phyloP scores from a whole-genome alignment of 768 basidiomycete species.

The Tulasnella sp. region DNA sequence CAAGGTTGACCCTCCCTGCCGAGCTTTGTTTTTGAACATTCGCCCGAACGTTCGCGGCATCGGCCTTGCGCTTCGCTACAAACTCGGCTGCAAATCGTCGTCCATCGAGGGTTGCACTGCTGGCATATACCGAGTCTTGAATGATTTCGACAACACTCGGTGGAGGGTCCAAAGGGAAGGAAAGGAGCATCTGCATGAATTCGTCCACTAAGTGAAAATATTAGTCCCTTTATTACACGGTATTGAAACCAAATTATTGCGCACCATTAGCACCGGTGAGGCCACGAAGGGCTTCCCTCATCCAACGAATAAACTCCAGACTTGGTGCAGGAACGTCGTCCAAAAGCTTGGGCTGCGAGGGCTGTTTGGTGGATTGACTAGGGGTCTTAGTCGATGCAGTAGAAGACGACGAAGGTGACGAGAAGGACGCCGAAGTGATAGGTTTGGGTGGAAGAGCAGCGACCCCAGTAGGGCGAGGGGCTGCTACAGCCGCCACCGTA shows the following conservation, averaged over 20 bases:
- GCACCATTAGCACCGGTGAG: slow-evolving; percentile 55
- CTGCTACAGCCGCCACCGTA: slow-evolving; percentile 27
- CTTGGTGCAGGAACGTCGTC: slow-evolving; percentile 59
- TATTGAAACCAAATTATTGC: slow-evolving; percentile 18
- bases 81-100: slow-evolving; percentile 91
- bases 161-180: slow-evolving; percentile 85
- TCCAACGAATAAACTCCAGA: slow-evolving; percentile 86
- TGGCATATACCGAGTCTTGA: slow-evolving; percentile 87
- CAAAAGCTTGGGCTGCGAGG: slow-evolving; percentile 29
- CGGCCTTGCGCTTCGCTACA: slow-evolving; percentile 71
- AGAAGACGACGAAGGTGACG: not conserved
- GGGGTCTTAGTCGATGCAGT: slow-evolving; percentile 11
- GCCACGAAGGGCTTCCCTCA: slow-evolving; percentile 69
- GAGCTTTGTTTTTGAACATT: slow-evolving; percentile 30
- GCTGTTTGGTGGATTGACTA: slow-evolving; percentile 22
- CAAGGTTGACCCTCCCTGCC: slow-evolving; percentile 44
- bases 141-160: slow-evolving; percentile 79
- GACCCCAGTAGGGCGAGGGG: slow-evolving; percentile 27
- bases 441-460: slow-evolving; percentile 30
- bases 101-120: slow-evolving; percentile 89
- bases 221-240: not conserved
- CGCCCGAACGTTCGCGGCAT: slow-evolving; percentile 43
- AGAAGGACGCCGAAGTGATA: slow-evolving; percentile 24
- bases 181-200: slow-evolving; percentile 87
- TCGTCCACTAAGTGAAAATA: slow-evolving; percentile 69